Percentiles rank a stretch among this genome's conserved stretches.
phyloP scores from a whole-genome alignment of 805 yeast species.

The Lipomyces spencermartinsiae region DNA sequence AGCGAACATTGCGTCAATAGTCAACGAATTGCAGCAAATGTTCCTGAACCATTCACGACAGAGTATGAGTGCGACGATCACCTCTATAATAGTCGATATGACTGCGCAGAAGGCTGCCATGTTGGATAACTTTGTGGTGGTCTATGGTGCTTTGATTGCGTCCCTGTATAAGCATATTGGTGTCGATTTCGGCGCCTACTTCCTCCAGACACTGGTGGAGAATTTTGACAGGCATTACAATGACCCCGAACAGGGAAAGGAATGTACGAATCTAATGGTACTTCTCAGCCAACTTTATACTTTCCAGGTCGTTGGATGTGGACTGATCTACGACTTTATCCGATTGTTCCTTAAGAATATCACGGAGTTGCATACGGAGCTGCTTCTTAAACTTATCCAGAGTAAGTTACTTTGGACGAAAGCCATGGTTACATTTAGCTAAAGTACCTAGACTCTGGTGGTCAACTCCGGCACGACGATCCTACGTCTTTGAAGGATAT shows the following conservation, averaged over 20 bases:
- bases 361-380: conserved; percentile 76
- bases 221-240: conserved; percentile 57
- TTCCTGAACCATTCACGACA: conserved; percentile 77
- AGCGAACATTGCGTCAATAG: conserved; percentile 74
- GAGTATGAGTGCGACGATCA: conserved; percentile 72
- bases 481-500: conserved; percentile 85
- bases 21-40: conserved; percentile 68
- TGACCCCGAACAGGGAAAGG: conserved; percentile 47
- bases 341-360: conserved; percentile 56
- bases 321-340: conserved; percentile 78
- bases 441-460: conserved; percentile 60
- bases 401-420: conserved; percentile 39
- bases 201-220: conserved; percentile 81
- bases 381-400: conserved; percentile 72
- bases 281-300: conserved; percentile 77
- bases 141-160: conserved; percentile 77
- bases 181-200: conserved; percentile 85
- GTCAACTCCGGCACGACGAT: conserved; percentile 87
- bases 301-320: conserved; percentile 76
- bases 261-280: conserved; percentile 70
- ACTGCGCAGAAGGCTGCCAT: conserved; percentile 68
- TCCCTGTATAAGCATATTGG: conserved; percentile 83
- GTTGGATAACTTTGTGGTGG: conserved; percentile 76
- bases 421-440: neutral
- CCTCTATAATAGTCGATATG: conserved; percentile 67